Conservation (phyloP, 345 rosid genomes). For the Laguncularia racemosa region DNA sequence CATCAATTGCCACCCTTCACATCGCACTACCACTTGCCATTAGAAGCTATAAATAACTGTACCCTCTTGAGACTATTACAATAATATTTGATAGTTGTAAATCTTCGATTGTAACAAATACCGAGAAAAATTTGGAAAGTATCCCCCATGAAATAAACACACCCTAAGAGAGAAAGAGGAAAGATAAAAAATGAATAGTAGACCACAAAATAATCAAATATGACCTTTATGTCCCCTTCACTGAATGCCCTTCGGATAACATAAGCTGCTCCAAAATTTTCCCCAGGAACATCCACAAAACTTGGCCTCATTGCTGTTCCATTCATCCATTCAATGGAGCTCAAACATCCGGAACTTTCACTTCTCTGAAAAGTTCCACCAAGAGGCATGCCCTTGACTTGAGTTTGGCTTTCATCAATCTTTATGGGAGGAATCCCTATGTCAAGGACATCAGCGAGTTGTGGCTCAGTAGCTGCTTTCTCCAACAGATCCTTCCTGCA, state of each 20-base stretch:
- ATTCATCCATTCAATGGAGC: conserved; percentile 60
- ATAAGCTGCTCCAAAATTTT: conserved; percentile 58
- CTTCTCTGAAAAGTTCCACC: conserved; percentile 55
- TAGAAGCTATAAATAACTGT: too few relatives aligned
- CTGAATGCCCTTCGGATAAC: conserved; percentile 96
- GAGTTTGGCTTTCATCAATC: conserved; percentile 32
- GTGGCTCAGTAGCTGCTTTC: conserved; percentile 40
- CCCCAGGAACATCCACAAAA: conserved; percentile 50
- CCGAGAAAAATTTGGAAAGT: too few relatives aligned
- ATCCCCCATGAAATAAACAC: too few relatives aligned
- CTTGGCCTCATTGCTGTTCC: conserved; percentile 41
- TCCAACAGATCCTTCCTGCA: conserved; percentile 86
- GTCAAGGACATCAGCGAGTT: conserved; percentile 48
- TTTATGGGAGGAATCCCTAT: conserved; percentile 40
- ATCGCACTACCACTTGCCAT: too few relatives aligned
- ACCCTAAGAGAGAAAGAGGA: too few relatives aligned
- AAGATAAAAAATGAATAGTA: neutral
- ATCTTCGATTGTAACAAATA: too few relatives aligned
- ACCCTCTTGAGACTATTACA: too few relatives aligned
- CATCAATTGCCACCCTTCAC: too few relatives aligned
- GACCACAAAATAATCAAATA: conserved; percentile 9
- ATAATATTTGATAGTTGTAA: too few relatives aligned
- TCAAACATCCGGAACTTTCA: conserved; percentile 63
- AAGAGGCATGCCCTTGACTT: conserved; percentile 26
- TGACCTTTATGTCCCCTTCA: conserved; percentile 96